Conservation (phyloP, 2,329 filamentous ascomycete species). For the Lasiodiplodia hormozganensis region DNA sequence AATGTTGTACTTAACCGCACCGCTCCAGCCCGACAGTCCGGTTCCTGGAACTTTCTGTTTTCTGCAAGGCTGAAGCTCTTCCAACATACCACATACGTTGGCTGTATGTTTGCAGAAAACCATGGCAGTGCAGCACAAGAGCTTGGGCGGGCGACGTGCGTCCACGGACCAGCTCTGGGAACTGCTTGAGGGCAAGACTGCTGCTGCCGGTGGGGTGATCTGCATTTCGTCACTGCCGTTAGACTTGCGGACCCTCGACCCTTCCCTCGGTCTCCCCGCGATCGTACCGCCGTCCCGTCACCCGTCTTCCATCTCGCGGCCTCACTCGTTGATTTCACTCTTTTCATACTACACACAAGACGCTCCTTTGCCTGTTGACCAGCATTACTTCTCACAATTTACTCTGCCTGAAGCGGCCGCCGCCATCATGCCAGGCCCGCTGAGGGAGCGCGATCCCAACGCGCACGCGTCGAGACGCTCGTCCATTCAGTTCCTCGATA, state of each 20-base stretch:
- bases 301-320: background rate
- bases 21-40: background rate
- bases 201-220: background rate
- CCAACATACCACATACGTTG: background rate
- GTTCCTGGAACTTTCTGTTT: background rate
- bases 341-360: background rate
- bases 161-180: background rate
- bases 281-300: slow-evolving; percentile 8
- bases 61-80: background rate
- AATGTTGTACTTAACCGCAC: background rate
- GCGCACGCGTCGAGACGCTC: slow-evolving; percentile 31
- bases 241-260: background rate
- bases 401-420: background rate
- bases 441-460: slow-evolving; percentile 35
- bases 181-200: slow-evolving; percentile 1
- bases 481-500: slow-evolving; percentile 8
- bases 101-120: background rate
- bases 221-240: slow-evolving; percentile 14
- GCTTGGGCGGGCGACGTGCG: background rate
- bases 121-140: slow-evolving; percentile 9
- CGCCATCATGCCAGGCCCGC: slow-evolving; percentile 30
- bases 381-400: background rate
- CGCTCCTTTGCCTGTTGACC: slow-evolving; percentile 5
- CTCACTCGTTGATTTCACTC: slow-evolving; percentile 19
- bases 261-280: slow-evolving; percentile 15